phyloP scores from a whole-genome alignment of 345 rosid genomes.

The Toxicodendron radicans region DNA sequence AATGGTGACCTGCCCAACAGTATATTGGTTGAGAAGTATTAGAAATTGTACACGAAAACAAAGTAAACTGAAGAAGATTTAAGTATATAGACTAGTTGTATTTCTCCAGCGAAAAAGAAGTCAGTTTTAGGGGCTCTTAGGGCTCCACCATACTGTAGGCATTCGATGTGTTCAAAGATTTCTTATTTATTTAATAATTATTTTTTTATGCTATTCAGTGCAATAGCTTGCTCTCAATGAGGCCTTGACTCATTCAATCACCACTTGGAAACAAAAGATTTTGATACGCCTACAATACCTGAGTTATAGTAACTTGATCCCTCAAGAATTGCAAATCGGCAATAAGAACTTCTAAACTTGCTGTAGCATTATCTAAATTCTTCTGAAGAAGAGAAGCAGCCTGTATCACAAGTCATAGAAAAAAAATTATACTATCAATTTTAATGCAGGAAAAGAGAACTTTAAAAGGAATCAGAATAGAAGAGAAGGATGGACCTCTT shows the following conservation, averaged over 20 bases:
- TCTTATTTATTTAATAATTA: not conserved
- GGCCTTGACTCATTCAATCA: not conserved
- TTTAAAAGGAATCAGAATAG: constrained; percentile 11
- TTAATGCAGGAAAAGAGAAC: constrained; percentile 10
- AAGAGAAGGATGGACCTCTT: constrained; percentile 52
- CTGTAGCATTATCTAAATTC: constrained; percentile 92
- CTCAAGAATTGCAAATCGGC: constrained; percentile 86
- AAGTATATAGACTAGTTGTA: not conserved
- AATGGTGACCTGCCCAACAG: constrained; percentile 60
- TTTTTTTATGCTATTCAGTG: not conserved
- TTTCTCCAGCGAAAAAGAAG: not conserved
- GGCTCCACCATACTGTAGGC: not conserved
- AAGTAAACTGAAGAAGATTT: not conserved
- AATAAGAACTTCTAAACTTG: constrained; percentile 87
- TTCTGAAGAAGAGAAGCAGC: constrained; percentile 70
- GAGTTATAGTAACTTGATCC: constrained; percentile 96
- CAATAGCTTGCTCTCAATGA: too few species aligned
- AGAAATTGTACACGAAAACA: not conserved
- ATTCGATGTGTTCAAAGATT: too few species aligned
- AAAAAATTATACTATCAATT: constrained; percentile 32
- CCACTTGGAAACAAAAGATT: not conserved
- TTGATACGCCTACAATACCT: constrained; percentile 42
- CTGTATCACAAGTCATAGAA: constrained; percentile 39
- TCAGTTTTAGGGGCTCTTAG: not conserved
- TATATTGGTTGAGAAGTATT: not conserved